These are phyloP conservation scores for Ustilaginoidea virens DNA, from an alignment of 2,329 filamentous ascomycete species.

Conservation along the genomic window DNA sequence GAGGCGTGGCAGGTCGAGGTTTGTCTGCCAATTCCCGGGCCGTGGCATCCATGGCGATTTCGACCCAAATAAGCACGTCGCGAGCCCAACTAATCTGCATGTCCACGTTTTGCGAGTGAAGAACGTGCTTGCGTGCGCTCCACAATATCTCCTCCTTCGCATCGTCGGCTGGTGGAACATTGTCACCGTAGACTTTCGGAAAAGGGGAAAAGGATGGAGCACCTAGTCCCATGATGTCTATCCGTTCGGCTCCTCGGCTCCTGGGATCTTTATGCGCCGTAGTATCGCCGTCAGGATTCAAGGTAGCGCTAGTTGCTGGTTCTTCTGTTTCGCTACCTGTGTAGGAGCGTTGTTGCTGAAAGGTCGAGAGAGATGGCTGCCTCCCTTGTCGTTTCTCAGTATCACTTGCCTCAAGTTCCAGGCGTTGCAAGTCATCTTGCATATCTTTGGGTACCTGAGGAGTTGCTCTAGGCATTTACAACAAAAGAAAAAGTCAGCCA, in stretches of 20 bases:
- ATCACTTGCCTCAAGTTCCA: constrained; percentile 64
- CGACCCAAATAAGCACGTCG: constrained; percentile 78
- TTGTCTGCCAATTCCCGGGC: constrained; percentile 40
- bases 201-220: constrained; percentile 81
- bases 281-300: constrained; percentile 21
- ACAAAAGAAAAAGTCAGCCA: constrained; percentile 17
- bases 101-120: constrained; percentile 87
- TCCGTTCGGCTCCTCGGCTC: constrained; percentile 18
- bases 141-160: constrained; percentile 86
- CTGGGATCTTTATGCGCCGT: constrained; percentile 22
- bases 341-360: constrained; percentile 12
- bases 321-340: constrained; percentile 2
- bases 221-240: constrained; percentile 32
- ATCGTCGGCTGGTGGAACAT: constrained; percentile 85
- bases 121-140: constrained; percentile 64
- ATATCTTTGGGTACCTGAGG: constrained; percentile 94
- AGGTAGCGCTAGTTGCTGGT: constrained; percentile 11
- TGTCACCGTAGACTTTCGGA: constrained; percentile 70
- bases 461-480: constrained; percentile 53
- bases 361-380: constrained; percentile 29
- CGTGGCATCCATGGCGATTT: constrained; percentile 65
- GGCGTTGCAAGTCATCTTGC: constrained; percentile 80
- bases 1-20: constrained; percentile 60
- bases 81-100: constrained; percentile 97
- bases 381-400: constrained; percentile 20